Conservation (phyloP, 75 land plant species). For the Pinus albicaulis region DNA sequence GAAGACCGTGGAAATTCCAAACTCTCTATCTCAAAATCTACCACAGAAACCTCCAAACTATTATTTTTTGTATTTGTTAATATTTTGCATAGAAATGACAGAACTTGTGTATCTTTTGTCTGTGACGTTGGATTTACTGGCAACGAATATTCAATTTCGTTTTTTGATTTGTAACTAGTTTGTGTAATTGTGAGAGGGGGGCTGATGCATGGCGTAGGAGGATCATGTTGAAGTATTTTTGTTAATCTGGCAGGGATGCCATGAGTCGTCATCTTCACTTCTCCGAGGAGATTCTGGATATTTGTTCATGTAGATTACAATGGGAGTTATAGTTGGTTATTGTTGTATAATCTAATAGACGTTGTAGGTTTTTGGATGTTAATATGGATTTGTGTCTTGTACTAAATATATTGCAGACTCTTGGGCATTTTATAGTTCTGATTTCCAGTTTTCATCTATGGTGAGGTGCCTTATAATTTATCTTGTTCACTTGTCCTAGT, state of each 20-base stretch:
- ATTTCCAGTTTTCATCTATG: not conserved
- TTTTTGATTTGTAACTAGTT: not conserved
- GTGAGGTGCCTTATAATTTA: too few relatives aligned
- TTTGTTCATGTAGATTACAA: not conserved
- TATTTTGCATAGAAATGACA: too few relatives aligned
- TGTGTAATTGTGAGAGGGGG: not conserved
- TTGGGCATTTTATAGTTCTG: not conserved
- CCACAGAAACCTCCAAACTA: too few relatives aligned
- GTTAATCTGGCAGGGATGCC: not conserved
- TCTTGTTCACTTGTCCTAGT: not conserved
- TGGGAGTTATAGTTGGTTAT: not conserved
- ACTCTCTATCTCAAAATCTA: too few relatives aligned
- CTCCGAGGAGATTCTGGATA: not conserved
- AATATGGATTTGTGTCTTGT: not conserved
- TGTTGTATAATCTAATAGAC: not conserved
- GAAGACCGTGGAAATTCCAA: too few relatives aligned
- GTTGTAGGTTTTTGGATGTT: not conserved
- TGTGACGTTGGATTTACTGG: too few relatives aligned
- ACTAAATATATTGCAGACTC: not conserved
- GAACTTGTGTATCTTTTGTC: too few relatives aligned
- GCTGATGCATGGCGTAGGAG: not conserved
- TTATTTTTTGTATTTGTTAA: too few relatives aligned
- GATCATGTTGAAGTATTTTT: not conserved
- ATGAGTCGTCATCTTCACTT: not conserved
- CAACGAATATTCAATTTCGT: too few relatives aligned